Conservation (phyloP, 139 green algal genomes). For the Coelastrella sp. region DNA sequence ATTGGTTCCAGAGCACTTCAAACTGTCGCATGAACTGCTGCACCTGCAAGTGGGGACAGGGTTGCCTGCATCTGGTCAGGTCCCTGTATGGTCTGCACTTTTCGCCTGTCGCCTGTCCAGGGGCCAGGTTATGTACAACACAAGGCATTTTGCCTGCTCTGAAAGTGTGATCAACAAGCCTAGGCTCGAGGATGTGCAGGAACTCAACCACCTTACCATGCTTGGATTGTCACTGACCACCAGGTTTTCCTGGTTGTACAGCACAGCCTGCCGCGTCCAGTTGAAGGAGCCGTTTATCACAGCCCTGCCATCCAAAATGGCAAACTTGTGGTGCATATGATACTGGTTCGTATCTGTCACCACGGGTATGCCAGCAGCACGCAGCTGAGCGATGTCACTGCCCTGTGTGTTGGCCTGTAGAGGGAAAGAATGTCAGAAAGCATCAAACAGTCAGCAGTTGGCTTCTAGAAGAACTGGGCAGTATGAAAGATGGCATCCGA, state of each 20-base stretch:
- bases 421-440: too few species aligned
- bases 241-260: slow-evolving; percentile 70
- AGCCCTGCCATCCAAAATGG: slow-evolving; percentile 59
- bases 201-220: slow-evolving; percentile 39
- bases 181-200: background rate
- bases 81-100: too few species aligned
- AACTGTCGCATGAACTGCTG: slow-evolving; percentile 49
- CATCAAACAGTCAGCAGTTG: too few species aligned
- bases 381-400: slow-evolving; percentile 55
- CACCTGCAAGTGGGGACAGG: slow-evolving; percentile 25
- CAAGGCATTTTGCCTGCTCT: background rate
- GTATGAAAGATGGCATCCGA: too few species aligned
- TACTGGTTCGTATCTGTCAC: slow-evolving; percentile 39
- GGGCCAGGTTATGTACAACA: background rate
- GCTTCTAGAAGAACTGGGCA: too few species aligned
- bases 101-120: background rate
- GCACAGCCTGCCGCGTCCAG: slow-evolving; percentile 62
- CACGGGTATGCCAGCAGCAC: slow-evolving; percentile 40
- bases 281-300: slow-evolving; percentile 73
- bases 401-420: slow-evolving; percentile 51
- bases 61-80: background rate
- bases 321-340: slow-evolving; percentile 79
- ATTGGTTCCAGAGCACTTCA: slow-evolving; percentile 56
- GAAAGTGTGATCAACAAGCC: background rate
- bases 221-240: slow-evolving; percentile 47